Percentiles rank a stretch among this genome's conserved stretches.
phyloP scores from a whole-genome alignment of 2,329 filamentous ascomycete genomes.

The Huntiella savannae region DNA sequence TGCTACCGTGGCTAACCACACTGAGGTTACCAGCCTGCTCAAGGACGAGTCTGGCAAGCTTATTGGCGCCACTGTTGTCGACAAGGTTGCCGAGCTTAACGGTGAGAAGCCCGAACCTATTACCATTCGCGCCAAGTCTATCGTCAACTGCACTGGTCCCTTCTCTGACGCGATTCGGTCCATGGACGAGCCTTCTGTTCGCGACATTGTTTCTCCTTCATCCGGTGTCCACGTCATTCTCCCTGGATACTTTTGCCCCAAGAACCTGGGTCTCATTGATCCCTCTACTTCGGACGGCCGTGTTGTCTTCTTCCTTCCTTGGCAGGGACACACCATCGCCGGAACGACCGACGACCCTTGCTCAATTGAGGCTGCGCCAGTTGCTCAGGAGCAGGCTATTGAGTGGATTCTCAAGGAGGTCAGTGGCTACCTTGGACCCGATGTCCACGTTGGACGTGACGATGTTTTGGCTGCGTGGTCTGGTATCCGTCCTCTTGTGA shows the following conservation, averaged over 20 bases:
- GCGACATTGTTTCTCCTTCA: slow-evolving; percentile 68
- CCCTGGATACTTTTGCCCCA: slow-evolving; percentile 69
- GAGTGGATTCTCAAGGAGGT: slow-evolving; percentile 77
- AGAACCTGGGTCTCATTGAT: slow-evolving; percentile 75
- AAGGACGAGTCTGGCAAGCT: slow-evolving; percentile 57
- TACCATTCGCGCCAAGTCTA: slow-evolving; percentile 54
- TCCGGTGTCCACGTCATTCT: slow-evolving; percentile 76
- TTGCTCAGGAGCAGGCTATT: slow-evolving; percentile 68
- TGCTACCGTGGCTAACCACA: slow-evolving; percentile 63
- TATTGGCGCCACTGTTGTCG: slow-evolving; percentile 54
- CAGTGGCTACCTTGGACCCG: slow-evolving; percentile 60
- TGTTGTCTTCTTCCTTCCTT: slow-evolving; percentile 84
- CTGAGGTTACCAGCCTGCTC: slow-evolving; percentile 58
- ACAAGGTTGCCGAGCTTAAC: slow-evolving; percentile 47
- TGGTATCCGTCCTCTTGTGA: slow-evolving; percentile 69
- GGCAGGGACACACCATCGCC: slow-evolving; percentile 84
- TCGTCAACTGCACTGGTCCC: slow-evolving; percentile 78
- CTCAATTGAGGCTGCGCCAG: slow-evolving; percentile 50
- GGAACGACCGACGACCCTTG: slow-evolving; percentile 71
- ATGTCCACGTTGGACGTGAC: slow-evolving; percentile 66
- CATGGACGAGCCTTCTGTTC: slow-evolving; percentile 53
- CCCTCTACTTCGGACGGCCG: slow-evolving; percentile 72
- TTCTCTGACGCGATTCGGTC: slow-evolving; percentile 75
- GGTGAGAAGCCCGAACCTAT: slow-evolving; percentile 42
- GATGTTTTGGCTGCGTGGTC: slow-evolving; percentile 86